Conservation (phyloP, 78 protist species). For the Dictyostelium discoideum region DNA sequence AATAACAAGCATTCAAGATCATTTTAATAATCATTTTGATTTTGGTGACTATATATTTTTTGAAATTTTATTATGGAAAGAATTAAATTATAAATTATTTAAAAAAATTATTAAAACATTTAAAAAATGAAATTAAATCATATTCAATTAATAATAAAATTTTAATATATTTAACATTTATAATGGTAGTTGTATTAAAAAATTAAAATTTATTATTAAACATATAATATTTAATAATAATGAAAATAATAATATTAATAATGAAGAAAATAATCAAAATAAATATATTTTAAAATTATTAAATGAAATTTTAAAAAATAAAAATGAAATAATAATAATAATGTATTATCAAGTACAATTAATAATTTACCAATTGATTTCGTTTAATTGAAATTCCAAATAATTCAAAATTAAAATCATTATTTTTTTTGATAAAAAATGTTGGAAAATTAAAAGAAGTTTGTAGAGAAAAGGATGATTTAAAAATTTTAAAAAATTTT, state of each 20-base stretch:
- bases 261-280: neutral
- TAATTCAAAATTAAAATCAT: neutral
- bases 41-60: neutral
- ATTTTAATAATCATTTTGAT: neutral
- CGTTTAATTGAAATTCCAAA: neutral
- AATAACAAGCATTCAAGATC: neutral
- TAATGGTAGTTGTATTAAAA: neutral
- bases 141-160: neutral
- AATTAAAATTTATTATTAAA: neutral
- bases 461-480: too few species aligned
- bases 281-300: neutral
- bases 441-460: neutral
- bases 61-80: neutral
- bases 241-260: too few species aligned
- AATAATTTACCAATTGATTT: too few species aligned
- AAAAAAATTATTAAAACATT: neutral
- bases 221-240: neutral
- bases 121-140: neutral
- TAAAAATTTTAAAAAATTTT: too few species aligned
- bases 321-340: neutral
- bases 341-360: too few species aligned
- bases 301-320: neutral
- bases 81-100: neutral
- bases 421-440: neutral
- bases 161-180: neutral